These are phyloP conservation scores for Phialophora tarda DNA, from an alignment of 2,329 filamentous ascomycete genomes.

Conservation along the genomic window DNA sequence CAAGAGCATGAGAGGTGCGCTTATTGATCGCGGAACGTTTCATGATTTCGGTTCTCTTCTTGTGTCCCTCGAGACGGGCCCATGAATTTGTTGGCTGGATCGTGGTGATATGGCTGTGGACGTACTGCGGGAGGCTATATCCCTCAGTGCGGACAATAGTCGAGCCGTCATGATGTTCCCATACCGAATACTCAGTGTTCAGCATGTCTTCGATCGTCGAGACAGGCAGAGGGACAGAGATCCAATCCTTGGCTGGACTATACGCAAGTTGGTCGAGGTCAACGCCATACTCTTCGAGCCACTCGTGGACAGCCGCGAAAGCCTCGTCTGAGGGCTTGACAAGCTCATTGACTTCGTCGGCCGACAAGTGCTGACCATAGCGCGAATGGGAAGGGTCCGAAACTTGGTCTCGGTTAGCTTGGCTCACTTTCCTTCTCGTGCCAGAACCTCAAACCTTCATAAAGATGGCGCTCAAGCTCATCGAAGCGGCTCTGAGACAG, in stretches of 20 bases:
- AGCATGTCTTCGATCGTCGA: constrained; percentile 30
- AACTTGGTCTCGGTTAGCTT: constrained; percentile 21
- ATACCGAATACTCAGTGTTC: constrained; percentile 35
- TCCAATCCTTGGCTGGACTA: constrained; percentile 35
- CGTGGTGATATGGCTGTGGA: constrained; percentile 36
- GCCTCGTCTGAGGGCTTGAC: constrained; percentile 34
- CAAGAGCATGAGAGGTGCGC: constrained; percentile 20
- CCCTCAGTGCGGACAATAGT: constrained; percentile 33
- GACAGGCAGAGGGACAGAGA: constrained; percentile 30
- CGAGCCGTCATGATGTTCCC: constrained; percentile 31
- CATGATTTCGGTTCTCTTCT: constrained; percentile 24
- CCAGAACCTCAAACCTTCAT: constrained; percentile 24
- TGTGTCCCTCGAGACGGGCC: constrained; percentile 24
- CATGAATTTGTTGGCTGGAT: constrained; percentile 37
- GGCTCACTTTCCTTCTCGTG: neutral
- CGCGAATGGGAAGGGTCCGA: constrained; percentile 31
- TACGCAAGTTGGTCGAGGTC: constrained; percentile 43
- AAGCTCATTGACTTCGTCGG: constrained; percentile 35
- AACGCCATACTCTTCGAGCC: constrained; percentile 56
- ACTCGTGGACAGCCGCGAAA: constrained; percentile 30
- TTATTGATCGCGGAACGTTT: constrained; percentile 22
- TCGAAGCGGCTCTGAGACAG: constrained; percentile 52
- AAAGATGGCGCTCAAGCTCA: constrained; percentile 35
- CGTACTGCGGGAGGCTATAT: constrained; percentile 33
- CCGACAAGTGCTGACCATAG: constrained; percentile 36